Evolutionary conservation across 495 filamentous ascomycete species (phyloP).

Genomic region (Cercophora newfieldiana): DNA sequence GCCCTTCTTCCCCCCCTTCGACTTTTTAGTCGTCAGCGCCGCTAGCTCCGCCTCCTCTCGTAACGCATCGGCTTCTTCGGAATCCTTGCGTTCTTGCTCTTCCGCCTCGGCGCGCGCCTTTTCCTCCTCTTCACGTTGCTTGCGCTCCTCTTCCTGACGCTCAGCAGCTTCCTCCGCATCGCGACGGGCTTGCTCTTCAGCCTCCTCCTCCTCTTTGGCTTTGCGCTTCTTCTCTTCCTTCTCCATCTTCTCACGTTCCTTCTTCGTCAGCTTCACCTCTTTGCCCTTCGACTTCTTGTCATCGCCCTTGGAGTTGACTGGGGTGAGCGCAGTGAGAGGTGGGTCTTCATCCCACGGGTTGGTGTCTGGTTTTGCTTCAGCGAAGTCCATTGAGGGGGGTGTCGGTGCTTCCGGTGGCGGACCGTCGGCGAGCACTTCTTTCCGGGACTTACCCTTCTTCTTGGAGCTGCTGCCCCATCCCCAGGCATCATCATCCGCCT

Average conservation of each 20-base stretch:
- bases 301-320: constrained; percentile 14
- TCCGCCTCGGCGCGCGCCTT: constrained; percentile 31
- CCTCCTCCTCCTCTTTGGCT: constrained; percentile 35
- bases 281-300: constrained; percentile 32
- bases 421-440: constrained; percentile 29
- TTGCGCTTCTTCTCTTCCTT: constrained; percentile 40
- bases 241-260: constrained; percentile 37
- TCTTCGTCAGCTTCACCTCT: constrained; percentile 33
- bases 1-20: constrained; percentile 31
- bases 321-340: background rate
- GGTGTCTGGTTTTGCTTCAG: constrained; percentile 20
- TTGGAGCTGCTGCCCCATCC: constrained; percentile 36
- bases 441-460: constrained; percentile 44
- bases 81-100: constrained; percentile 37
- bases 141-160: constrained; percentile 35
- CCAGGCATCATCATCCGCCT: constrained; percentile 42
- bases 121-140: constrained; percentile 40
- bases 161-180: constrained; percentile 36
- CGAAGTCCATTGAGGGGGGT: constrained; percentile 25
- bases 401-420: constrained; percentile 26
- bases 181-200: constrained; percentile 28
- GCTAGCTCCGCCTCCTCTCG: constrained; percentile 40
- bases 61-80: constrained; percentile 33
- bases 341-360: constrained; percentile 25
- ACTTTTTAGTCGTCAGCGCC: constrained; percentile 33